phyloP scores from a whole-genome alignment of 2,329 filamentous ascomycete genomes.

The Alternaria gansuensis region DNA sequence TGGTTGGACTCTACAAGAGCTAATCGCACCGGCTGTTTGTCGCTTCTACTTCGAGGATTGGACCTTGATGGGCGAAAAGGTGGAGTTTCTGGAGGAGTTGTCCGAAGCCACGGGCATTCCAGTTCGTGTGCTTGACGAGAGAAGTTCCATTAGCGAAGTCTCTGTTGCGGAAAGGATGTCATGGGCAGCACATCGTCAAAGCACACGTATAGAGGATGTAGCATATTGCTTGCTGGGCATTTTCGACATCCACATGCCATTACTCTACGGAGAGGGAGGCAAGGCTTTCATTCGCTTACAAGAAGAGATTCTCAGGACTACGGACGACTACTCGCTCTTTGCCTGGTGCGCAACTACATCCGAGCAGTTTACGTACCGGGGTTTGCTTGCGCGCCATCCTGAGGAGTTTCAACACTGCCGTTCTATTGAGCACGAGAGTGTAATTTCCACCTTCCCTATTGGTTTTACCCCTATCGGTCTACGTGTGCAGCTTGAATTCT shows the following conservation, averaged over 20 bases:
- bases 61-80: conserved; percentile 40
- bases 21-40: conserved; percentile 36
- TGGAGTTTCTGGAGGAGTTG: conserved; percentile 36
- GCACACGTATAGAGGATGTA: conserved; percentile 40
- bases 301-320: conserved; percentile 42
- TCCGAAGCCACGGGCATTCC: conserved; percentile 40
- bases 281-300: conserved; percentile 42
- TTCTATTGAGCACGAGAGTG: conserved; percentile 35
- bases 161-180: conserved; percentile 42
- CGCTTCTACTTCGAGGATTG: conserved; percentile 41
- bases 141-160: conserved; percentile 26
- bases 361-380: conserved; percentile 33
- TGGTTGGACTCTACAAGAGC: conserved; percentile 46
- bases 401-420: conserved; percentile 33
- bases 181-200: conserved; percentile 41
- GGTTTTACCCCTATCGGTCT: conserved; percentile 35
- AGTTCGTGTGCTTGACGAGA: conserved; percentile 32
- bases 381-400: conserved; percentile 38
- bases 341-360: conserved; percentile 32
- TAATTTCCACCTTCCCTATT: conserved; percentile 30
- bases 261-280: conserved; percentile 43
- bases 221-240: conserved; percentile 46
- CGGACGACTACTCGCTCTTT: conserved; percentile 42
- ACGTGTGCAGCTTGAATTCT: conserved; percentile 36
- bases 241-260: conserved; percentile 46